phyloP scores from a whole-genome alignment of 2,329 filamentous ascomycete genomes.

The Diaporthe humulicola region DNA sequence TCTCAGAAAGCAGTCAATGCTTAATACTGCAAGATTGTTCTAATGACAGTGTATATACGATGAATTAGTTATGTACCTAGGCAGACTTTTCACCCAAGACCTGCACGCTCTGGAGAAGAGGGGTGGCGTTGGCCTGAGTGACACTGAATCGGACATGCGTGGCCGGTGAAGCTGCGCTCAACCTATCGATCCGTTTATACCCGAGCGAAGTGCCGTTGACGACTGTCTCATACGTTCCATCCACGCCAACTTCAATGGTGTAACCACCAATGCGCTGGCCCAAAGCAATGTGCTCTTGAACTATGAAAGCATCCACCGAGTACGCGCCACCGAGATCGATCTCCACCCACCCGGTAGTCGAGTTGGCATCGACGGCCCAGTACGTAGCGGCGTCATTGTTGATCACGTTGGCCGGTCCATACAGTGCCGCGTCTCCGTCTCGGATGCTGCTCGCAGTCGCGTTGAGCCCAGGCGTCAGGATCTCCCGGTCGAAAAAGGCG shows the following conservation, averaged over 20 bases:
- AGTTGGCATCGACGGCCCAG: not conserved
- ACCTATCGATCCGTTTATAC: slow-evolving; percentile 16
- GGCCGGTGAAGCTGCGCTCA: not conserved
- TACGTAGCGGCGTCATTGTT: not conserved
- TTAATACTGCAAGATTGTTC: not conserved
- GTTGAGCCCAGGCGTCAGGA: not conserved
- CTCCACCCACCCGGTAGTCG: slow-evolving; percentile 44
- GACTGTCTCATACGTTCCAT: not conserved
- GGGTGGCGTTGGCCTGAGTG: slow-evolving; percentile 12
- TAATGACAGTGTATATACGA: not conserved
- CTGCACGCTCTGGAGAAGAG: slow-evolving; percentile 14
- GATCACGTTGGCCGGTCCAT: not conserved
- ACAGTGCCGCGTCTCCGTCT: not conserved
- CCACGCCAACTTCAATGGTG: slow-evolving; percentile 40
- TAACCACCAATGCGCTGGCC: slow-evolving; percentile 49
- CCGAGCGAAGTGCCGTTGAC: slow-evolving; percentile 10
- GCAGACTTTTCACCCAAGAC: not conserved
- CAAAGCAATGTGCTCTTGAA: slow-evolving; percentile 47
- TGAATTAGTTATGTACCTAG: not conserved
- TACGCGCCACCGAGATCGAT: slow-evolving; percentile 42
- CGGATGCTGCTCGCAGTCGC: slow-evolving; percentile 6
- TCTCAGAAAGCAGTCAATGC: not conserved
- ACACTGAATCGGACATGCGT: slow-evolving; percentile 4
- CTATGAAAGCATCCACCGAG: slow-evolving; percentile 44
- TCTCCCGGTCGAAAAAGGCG: slow-evolving; percentile 2